A percentile compares a stretch with the other conserved stretches of the same genome.
Conservation (phyloP, 2,329 filamentous ascomycete species). For the Alternaria sp. region DNA sequence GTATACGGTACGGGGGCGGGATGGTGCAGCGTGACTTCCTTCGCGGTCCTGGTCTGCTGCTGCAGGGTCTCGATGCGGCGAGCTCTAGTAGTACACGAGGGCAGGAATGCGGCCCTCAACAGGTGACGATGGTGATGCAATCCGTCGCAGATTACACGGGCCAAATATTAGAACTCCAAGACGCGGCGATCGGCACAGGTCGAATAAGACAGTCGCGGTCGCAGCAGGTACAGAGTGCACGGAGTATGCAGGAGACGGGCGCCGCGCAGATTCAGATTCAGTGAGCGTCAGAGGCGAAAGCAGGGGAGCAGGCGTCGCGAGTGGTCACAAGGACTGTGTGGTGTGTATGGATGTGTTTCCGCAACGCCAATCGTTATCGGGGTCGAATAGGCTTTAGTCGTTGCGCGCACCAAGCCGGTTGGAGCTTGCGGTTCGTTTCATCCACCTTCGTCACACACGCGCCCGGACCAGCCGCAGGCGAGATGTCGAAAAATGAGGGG, state of each 20-base stretch:
- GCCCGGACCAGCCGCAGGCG: slow-evolving; percentile 32
- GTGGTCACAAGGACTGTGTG: slow-evolving; percentile 33
- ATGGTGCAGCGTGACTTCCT: slow-evolving; percentile 22
- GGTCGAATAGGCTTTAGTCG: slow-evolving; percentile 25
- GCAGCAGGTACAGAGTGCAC: slow-evolving; percentile 11
- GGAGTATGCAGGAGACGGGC: slow-evolving; percentile 20
- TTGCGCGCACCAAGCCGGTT: slow-evolving; percentile 31
- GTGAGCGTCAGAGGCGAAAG: slow-evolving; percentile 20
- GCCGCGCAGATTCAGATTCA: slow-evolving; percentile 19
- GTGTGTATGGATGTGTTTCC: slow-evolving; percentile 15
- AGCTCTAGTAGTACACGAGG: slow-evolving; percentile 23
- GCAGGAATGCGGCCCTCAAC: slow-evolving; percentile 11
- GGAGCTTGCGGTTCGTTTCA: slow-evolving; percentile 30
- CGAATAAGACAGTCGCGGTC: slow-evolving; percentile 7
- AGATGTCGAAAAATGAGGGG: slow-evolving; percentile 28
- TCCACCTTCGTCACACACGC: slow-evolving; percentile 37
- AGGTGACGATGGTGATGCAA: slow-evolving; percentile 21
- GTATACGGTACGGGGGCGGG: slow-evolving; percentile 6
- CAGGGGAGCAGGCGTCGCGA: slow-evolving; percentile 23
- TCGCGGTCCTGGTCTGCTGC: slow-evolving; percentile 7
- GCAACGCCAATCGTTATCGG: slow-evolving; percentile 31
- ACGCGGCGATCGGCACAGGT: slow-evolving; percentile 5
- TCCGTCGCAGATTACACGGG: slow-evolving; percentile 14
- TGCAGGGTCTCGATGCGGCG: slow-evolving; percentile 26
- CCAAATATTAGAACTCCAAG: slow-evolving; percentile 4